Conservation (phyloP, 495 filamentous ascomycete genomes). For the Neurospora tetraspora region DNA sequence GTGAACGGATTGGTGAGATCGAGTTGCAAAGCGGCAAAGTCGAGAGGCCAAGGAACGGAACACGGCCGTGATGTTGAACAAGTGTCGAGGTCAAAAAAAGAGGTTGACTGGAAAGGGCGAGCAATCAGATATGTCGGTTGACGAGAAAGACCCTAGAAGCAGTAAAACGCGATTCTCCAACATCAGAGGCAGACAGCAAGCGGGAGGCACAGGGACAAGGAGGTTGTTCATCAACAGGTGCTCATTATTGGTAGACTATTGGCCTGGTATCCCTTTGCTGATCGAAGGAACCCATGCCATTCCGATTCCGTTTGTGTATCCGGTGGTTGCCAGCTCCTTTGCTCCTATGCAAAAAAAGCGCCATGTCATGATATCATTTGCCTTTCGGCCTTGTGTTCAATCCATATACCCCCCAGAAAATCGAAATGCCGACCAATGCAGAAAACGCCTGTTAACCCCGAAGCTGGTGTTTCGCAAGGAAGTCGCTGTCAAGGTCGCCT, state of each 20-base stretch:
- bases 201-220: not conserved
- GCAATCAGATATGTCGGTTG: not conserved
- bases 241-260: conserved; percentile 24
- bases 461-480: conserved; percentile 8
- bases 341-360: conserved; percentile 13
- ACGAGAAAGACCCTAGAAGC: not conserved
- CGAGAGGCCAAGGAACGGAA: not conserved
- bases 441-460: conserved; percentile 11
- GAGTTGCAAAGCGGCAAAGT: not conserved
- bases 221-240: conserved; percentile 17
- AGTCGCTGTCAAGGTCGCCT: not conserved
- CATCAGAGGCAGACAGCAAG: not conserved
- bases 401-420: conserved; percentile 7
- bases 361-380: conserved; percentile 20
- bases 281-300: conserved; percentile 11
- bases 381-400: conserved; percentile 9
- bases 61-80: not conserved
- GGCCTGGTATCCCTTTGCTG: conserved; percentile 14
- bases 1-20: not conserved
- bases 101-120: too few species aligned
- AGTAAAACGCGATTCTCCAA: not conserved
- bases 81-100: not conserved
- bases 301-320: conserved; percentile 10
- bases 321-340: conserved; percentile 11
- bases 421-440: conserved; percentile 19